Evolutionary conservation across 257 asterid genomes (phyloP).

Genomic region (Catharanthus roseus): DNA sequence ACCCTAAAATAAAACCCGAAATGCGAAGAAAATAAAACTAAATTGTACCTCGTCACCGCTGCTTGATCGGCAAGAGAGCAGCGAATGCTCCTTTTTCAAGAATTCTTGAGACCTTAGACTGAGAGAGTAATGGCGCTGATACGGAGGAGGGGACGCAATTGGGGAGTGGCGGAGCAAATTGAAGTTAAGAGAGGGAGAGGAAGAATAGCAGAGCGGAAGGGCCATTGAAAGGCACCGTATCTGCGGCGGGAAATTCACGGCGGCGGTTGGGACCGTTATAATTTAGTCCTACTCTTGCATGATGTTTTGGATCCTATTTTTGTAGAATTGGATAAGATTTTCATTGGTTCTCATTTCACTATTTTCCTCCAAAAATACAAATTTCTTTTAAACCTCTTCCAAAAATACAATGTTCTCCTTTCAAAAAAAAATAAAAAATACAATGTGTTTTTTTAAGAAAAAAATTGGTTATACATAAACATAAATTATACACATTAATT

Average conservation of each 20-base stretch:
- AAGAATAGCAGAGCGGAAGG: conserved; percentile 21
- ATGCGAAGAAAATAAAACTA: not conserved
- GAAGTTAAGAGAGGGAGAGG: conserved; percentile 27
- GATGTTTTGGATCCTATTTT: too few species aligned
- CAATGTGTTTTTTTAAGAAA: too few species aligned
- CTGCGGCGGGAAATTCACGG: conserved; percentile 1
- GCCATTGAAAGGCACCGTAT: conserved; percentile 44
- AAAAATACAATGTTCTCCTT: too few species aligned
- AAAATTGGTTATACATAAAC: too few species aligned
- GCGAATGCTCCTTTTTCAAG: conserved; percentile 20
- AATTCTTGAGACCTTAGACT: conserved; percentile 20
- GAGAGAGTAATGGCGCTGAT: conserved; percentile 13
- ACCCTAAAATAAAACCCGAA: not conserved
- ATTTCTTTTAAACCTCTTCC: too few species aligned
- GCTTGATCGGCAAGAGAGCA: conserved; percentile 42
- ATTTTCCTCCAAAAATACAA: too few species aligned
- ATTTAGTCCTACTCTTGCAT: too few species aligned
- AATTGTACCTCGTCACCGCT: conserved; percentile 42
- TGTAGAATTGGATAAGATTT: conserved; percentile 35
- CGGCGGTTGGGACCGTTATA: conserved; percentile 42
- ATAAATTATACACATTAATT: too few species aligned
- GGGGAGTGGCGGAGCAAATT: conserved; percentile 17
- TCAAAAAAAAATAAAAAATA: too few species aligned
- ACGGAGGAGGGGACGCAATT: conserved; percentile 5
- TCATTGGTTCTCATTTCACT: conserved; percentile 43